phyloP scores from a whole-genome alignment of 2,329 filamentous ascomycete species.

The Talaromyces sp. region DNA sequence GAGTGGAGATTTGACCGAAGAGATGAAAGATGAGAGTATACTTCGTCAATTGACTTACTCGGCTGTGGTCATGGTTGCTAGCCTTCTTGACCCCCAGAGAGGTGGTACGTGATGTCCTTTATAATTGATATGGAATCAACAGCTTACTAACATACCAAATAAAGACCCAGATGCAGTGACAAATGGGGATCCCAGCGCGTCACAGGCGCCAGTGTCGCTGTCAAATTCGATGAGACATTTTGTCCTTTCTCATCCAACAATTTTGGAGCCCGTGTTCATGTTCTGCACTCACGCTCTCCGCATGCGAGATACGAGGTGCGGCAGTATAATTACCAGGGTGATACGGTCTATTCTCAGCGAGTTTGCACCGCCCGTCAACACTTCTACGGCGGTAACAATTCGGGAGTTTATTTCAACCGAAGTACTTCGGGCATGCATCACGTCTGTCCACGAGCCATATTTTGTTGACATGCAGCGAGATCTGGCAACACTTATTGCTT shows the following conservation, averaged over 20 bases:
- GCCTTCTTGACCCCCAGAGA: slow-evolving; percentile 71
- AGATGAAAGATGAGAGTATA: slow-evolving; percentile 98
- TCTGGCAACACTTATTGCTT: slow-evolving; percentile 78
- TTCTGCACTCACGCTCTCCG: slow-evolving; percentile 89
- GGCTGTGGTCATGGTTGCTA: slow-evolving; percentile 84
- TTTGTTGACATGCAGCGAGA: slow-evolving; percentile 96
- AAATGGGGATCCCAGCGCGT: slow-evolving; percentile 25
- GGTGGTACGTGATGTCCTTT: slow-evolving; percentile 45
- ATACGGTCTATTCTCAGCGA: slow-evolving; percentile 79
- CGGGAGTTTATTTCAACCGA: slow-evolving; percentile 86
- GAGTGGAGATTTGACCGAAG: slow-evolving; percentile 77
- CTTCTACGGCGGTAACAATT: slow-evolving; percentile 59
- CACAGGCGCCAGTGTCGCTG: slow-evolving; percentile 40
- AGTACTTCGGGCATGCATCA: slow-evolving; percentile 83
- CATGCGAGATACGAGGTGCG: slow-evolving; percentile 85
- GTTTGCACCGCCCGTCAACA: slow-evolving; percentile 52
- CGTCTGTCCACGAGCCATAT: slow-evolving; percentile 87
- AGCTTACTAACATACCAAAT: neutral
- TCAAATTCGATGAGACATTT: slow-evolving; percentile 66
- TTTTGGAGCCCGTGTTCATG: slow-evolving; percentile 82
- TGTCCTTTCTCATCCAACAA: slow-evolving; percentile 68
- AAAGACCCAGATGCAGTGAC: slow-evolving; percentile 32
- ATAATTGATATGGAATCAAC: neutral
- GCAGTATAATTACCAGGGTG: slow-evolving; percentile 77
- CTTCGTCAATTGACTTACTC: slow-evolving; percentile 87